Evolutionary conservation across 495 filamentous ascomycete species (phyloP), one percentile per base, ranked within the genome.

Genomic region (Opeltia flavorubescens): DNA sequence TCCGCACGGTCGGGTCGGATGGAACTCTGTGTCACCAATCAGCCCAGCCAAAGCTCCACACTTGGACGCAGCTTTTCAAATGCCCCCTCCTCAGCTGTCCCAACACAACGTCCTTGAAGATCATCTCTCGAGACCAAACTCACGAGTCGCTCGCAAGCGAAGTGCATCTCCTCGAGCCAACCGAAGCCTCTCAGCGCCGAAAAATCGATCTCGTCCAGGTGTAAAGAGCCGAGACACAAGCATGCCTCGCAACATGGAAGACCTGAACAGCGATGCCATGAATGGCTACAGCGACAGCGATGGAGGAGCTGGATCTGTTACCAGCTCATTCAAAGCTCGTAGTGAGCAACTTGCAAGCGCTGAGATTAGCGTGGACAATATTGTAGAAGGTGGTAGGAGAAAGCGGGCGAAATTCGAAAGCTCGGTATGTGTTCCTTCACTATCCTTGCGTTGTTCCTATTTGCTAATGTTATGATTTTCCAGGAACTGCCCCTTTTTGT

Each of bases 321-420:
- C 72, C 26, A 72, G 75, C 58, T 83, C 84, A 46, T 80, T 81
- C 50, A 82, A 78, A 54, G 70, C 76, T 51, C 84, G 79, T 57
- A 77, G 70, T 51, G 88, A 95, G 57, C 80, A 83, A 43, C 70
- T 93, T 48, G 84, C 81, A n/a, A 93, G 85, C 59, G 88, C 91
- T 3, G 91, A 96, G 48, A 98, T 98, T 57, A 95, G 89, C 62
- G 74, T 95, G 52, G 86, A 94, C 48, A 98, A 98, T 58, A 96
- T 98, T 64, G 83, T 98, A 46, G 89, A 96, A 64, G 91, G 93
- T 56, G 87, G 87, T 52, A 80, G 91, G 63, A 78, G 91, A 52
- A 95, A 98, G 72, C 78, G 86, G 58, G 84, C 91, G 51, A 95
- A 95, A 68, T 98, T 98, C 61, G 87, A 94, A 54, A 95, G 88